Base-by-base conservation (phyloP, 1,284 basidiomycete species). In the Termitomyces sp. region DNA sequence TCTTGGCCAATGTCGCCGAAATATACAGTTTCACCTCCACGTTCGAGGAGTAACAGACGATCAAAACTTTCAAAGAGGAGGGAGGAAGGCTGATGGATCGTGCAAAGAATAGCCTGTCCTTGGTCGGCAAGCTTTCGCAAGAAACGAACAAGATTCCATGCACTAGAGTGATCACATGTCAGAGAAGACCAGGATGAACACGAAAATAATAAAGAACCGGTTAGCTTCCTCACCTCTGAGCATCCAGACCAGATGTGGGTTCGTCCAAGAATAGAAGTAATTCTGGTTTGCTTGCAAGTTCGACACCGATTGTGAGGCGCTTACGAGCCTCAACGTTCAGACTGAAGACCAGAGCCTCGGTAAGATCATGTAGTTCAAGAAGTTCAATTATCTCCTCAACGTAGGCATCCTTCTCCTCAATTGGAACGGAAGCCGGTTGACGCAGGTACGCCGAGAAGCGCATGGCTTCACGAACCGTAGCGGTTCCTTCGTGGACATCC, bases 371-470 rank as follows among this genome's bases (percentile, higher is more conserved):
- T 2, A 87, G 71, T 64, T 86, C 84, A 15, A 86, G 73, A n/a
- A 88, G 74, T 58, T 85, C 83, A 42, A 89, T 82, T 70, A 88
- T 82, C 61, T 88, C 84, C 62, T 89, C 87, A 31, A 88, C 86
- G 56, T 94, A 95, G 40, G 76, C 78, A 51, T 92, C 80, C 75
- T 95, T 96, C 67, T 96, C 94, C 53, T 78, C 79, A 60, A 81
- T 79, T 0, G 90, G 67, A 17, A 93, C 78, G 50, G 80, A 72
- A 2, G 79, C 77, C 1, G 92, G 90, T 66, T 97, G 94, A n/a
- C 94, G 84, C 24, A 97, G 79, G 66, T 93, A 83, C 0, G 94
- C 94, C 8, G 88, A 92, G 77, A 97, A 96, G 12, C 86, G 81
- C 65, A 97, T 79, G 1, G 94, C 93, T 67, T 97, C 94, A 21